Percentiles rank a stretch among this genome's conserved stretches.
Conservation (phyloP, 148 eudicot species). For the Heliamphora exappendiculata region DNA sequence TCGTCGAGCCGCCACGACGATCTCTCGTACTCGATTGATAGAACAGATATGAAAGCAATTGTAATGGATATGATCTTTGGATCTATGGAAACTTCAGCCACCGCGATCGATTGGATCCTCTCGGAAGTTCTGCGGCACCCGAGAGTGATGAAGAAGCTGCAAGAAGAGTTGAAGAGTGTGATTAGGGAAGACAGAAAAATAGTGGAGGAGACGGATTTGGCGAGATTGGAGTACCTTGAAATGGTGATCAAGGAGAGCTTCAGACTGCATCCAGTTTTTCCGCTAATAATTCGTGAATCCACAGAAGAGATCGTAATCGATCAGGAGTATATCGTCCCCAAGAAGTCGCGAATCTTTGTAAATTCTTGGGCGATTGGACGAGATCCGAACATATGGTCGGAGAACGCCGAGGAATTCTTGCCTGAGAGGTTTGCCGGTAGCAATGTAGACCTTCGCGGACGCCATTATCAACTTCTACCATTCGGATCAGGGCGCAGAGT, state of each 20-base stretch:
- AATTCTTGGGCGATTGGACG: constrained; percentile 27
- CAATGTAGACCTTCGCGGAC: constrained; percentile 20
- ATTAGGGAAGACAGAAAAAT: constrained; percentile 8
- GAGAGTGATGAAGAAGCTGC: not conserved
- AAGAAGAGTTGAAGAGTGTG: not conserved
- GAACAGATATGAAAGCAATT: no score
- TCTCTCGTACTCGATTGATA: no score
- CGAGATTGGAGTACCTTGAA: constrained; percentile 17
- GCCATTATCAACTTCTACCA: constrained; percentile 22
- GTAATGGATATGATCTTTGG: not conserved
- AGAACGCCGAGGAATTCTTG: constrained; percentile 16
- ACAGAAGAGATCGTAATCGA: constrained; percentile 22
- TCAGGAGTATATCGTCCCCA: constrained; percentile 21
- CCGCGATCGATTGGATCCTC: constrained; percentile 15
- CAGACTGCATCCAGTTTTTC: constrained; percentile 27
- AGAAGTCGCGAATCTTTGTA: constrained; percentile 17
- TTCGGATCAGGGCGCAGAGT: constrained; percentile 32
- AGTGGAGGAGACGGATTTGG: no score
- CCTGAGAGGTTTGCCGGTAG: constrained; percentile 29
- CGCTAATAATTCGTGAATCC: constrained; percentile 24
- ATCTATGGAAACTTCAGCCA: constrained; percentile 16
- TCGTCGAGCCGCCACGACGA: no score
- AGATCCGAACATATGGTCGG: constrained; percentile 30
- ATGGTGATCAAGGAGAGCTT: constrained; percentile 30
- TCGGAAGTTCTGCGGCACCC: constrained; percentile 11